Evolutionary conservation across 2,329 filamentous ascomycete genomes (phyloP).

Genomic region (Alternaria angustiovoidea): DNA sequence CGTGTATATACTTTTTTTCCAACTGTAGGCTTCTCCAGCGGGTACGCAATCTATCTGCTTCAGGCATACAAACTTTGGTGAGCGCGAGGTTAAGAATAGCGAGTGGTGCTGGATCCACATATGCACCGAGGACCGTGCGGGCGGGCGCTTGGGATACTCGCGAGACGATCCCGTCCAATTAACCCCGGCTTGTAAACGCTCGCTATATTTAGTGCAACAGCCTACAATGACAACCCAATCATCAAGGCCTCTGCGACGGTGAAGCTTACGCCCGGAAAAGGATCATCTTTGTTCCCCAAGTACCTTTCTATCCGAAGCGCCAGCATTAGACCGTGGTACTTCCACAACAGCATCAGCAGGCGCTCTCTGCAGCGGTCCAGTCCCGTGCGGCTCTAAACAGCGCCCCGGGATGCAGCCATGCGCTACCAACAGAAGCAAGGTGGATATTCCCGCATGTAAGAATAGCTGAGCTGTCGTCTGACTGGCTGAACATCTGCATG

Average conservation of each 20-base stretch:
- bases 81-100: slow-evolving; percentile 27
- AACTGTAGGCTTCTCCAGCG: slow-evolving; percentile 8
- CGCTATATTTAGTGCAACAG: slow-evolving; percentile 27
- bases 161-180: slow-evolving; percentile 27
- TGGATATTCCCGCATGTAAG: slow-evolving; percentile 31
- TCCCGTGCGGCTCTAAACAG: slow-evolving; percentile 34
- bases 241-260: slow-evolving; percentile 4
- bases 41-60: slow-evolving; percentile 15
- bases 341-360: slow-evolving; percentile 40
- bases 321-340: slow-evolving; percentile 26
- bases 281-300: slow-evolving; percentile 34
- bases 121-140: slow-evolving; percentile 18
- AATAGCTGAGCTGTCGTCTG: slow-evolving; percentile 36
- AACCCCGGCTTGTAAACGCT: slow-evolving; percentile 30
- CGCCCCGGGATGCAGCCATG: slow-evolving; percentile 30
- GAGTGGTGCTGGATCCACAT: slow-evolving; percentile 13
- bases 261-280: slow-evolving; percentile 27
- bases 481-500: slow-evolving; percentile 34
- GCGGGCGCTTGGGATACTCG: slow-evolving; percentile 21
- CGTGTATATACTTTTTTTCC: background rate
- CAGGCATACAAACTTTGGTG: slow-evolving; percentile 3
- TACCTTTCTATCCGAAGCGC: slow-evolving; percentile 38
- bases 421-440: slow-evolving; percentile 27
- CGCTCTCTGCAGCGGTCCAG: slow-evolving; percentile 32
- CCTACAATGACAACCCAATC: slow-evolving; percentile 33